Base-by-base conservation (phyloP, 192 early-diverging fungal species). In the Phlyctochytrium arcticum region DNA sequence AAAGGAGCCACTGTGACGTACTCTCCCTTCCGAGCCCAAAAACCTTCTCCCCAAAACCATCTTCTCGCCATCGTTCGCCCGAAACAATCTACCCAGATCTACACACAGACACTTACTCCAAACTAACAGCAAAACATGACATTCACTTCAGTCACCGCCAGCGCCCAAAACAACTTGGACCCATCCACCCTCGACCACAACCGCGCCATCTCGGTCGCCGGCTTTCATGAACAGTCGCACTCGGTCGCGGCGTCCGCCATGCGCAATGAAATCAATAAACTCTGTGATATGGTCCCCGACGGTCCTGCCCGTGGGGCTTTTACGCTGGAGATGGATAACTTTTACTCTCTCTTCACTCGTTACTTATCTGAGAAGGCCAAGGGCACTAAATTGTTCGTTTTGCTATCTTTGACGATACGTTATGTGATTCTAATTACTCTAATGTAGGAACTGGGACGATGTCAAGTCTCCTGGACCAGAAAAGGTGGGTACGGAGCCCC, bases 381-480 rank as follows among this genome's bases (percentile, higher is more conserved):
- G 67, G 85, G 85, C 9, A 75, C 82, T 27, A 91, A 90, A 73
- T 77, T 95, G 88, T 91, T 57, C 0, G 68, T 54, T 31, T 10
- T 19, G 17, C 29, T 5, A 36, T 31, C 5, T 10, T 21, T 15
- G n/a, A 24, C 1, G 32, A 30, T 5, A 36, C 39, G 36, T 49
- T 48, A 15, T n/a, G 9, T 47, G 17, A 15, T n/a, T 15, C 23
- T 48, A 46, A 36, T 3, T 17, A 9, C 6, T 48, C 9, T 23
- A 32, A 24, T 29, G 26, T 74, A 93, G 92, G 48, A 89, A 95
- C 75, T 99, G 96, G 96, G 82, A 90, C 59, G 91, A 92, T 73
- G 91, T 99, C 57, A 87, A 92, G 60, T 92, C 92, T 24, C 96
- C 96, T 60, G 87, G 84, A 55, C 81, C 87, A 24, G 94, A 96